Evolutionary conservation across 345 rosid species (phyloP), one percentile per base, ranked within the genome.

Genomic region (Euphorbia tirucalli): DNA sequence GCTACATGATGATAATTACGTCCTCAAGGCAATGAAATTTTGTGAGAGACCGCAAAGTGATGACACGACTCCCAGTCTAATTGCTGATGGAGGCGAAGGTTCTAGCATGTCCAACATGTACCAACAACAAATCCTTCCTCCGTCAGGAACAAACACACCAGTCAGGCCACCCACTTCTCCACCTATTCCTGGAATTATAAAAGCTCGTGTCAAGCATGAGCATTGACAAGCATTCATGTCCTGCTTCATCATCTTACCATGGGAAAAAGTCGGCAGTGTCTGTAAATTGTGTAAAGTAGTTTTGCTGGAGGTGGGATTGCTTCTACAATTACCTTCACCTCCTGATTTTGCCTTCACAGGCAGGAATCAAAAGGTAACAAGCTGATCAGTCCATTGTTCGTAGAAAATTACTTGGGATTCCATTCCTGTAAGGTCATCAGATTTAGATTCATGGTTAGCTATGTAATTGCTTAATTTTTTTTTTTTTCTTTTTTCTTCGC

Each of bases 1-100:
- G 87, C 98, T 96, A 71, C 99, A 93, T 27, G 99, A 96, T 54
- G 99, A 96, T 79, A 93, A 93, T 44, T 96, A 89, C 75, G 97
- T 96, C 61, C 87, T 96, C 74, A 96, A 96, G 86, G 95, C 98
- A 13, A 96, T 96, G 99, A 84, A 91, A 56, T 86, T 91, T 52
- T 84, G 91, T 28, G 83, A 89, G 54, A 55, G 70, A 81, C 86
- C 90, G n/a, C 71, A 78, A 41, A 77, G 75, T 31, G 80, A 81
- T 49, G 87, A 80, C 70, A 79, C 78, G 71, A 75, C 78, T 60
- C 75, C 76, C 31, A 77, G 72, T 61, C 55, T 79, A 37, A 55
- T 81, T 1, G 66, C 74, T 0, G 87, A 85, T 46, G 84, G 74
- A 25, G 85, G 83, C 63, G 90, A 83, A 79, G 88, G 93, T 69